Base-by-base conservation (phyloP, 257 asterid genomes). In the Anisodus acutangulus region DNA sequence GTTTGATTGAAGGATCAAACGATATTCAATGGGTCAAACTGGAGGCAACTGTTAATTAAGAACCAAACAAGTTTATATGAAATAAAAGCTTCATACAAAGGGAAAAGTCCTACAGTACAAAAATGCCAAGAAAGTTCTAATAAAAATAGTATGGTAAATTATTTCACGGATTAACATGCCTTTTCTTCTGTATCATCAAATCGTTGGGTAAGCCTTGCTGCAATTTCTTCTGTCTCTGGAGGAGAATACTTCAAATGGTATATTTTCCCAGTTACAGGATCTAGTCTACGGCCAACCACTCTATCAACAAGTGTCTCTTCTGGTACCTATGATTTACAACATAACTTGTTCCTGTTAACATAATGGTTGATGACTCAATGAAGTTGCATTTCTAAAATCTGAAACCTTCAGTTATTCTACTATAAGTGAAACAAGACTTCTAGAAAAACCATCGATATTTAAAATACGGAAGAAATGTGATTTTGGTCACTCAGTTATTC, bases 131-230 rank as follows among this genome's bases (percentile, higher is more conserved):
- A 67, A 45, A 6, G 39, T 13, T 26, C n/a, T 39, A 59, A 51
- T 66, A 51, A 45, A 35, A 49, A 22, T 2, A 1, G 55, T 49
- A 68, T 6, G 1, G 12, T 31, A 31, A 31, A 31, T 31, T 31
- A 31, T 31, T 31, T 31, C 35, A 31, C 35, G 35, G 2, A 31
- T 31, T 26, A 76, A 67, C 88, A 62, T 88, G 86, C 99, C 98
- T 97, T 97, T 87, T 97, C 98, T 92, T 95, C 98, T 8, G 98
- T 95, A 92, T 97, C 99, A 76, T 97, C 99, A 88, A 97, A 97
- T 53, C 99, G 97, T 80, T 93, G 98, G 84, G 98, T 93, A 84
- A 97, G 98, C 85, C 99, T 90, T 59, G 92, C 92, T n/a, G 98
- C 95, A 83, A 97, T 93, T 91, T 97, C 98, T 82, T 95, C 93